These are phyloP conservation scores for Teratosphaeria nubilosa DNA, from an alignment of 2,329 filamentous ascomycete genomes.

Conservation along the genomic window DNA sequence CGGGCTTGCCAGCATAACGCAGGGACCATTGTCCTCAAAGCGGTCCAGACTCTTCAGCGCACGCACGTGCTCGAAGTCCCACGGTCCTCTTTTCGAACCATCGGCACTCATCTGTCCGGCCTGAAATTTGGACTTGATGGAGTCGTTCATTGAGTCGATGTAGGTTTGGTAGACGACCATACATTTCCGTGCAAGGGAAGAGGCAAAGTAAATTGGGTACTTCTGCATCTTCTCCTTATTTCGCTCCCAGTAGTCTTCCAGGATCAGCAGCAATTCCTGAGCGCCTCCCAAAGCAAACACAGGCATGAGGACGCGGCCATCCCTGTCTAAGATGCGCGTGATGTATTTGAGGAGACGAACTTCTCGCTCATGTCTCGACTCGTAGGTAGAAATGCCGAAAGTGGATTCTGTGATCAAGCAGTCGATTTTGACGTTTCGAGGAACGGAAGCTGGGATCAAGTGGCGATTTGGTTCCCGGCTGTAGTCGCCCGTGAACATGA, in stretches of 20 bases:
- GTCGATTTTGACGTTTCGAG: constrained; percentile 80
- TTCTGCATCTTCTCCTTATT: constrained; percentile 73
- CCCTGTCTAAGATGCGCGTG: constrained; percentile 79
- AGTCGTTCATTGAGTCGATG: constrained; percentile 97
- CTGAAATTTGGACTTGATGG: constrained; percentile 89
- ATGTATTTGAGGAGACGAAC: constrained; percentile 92
- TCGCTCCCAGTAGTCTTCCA: constrained; percentile 94
- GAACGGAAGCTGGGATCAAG: constrained; percentile 86
- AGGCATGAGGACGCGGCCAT: constrained; percentile 84
- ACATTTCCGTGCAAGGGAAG: constrained; percentile 86
- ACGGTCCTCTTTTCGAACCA: constrained; percentile 65
- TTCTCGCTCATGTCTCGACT: constrained; percentile 82
- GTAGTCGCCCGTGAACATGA: constrained; percentile 96
- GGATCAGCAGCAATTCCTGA: constrained; percentile 84
- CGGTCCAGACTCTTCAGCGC: constrained; percentile 86
- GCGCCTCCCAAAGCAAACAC: constrained; percentile 91
- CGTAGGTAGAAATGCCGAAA: constrained; percentile 89
- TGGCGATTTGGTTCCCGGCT: constrained; percentile 91
- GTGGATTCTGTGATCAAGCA: constrained; percentile 96
- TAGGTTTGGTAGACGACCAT: constrained; percentile 99
- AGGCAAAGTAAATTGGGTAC: constrained; percentile 94
- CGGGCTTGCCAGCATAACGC: constrained; percentile 93
- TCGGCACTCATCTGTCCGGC: constrained; percentile 49
- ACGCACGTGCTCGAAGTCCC: constrained; percentile 93
- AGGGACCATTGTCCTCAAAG: constrained; percentile 90